Evolutionary conservation across 2,329 filamentous ascomycete species (phyloP).

Genomic region (Arachnopeziza araneosa): DNA sequence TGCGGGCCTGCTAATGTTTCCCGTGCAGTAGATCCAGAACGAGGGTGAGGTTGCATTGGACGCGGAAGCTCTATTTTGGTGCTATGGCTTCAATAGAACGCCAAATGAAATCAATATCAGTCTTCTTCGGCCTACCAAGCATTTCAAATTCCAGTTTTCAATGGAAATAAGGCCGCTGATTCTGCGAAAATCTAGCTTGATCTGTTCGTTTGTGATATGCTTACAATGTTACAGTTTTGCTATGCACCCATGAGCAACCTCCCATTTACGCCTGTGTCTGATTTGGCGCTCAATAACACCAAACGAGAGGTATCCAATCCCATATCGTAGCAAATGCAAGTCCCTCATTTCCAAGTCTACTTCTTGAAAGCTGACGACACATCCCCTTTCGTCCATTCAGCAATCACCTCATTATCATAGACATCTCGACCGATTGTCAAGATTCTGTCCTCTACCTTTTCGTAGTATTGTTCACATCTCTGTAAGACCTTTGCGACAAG

Average conservation of each 20-base stretch:
- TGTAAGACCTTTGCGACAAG: slow-evolving; percentile 53
- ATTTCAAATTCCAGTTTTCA: no score
- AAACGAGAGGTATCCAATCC: not conserved
- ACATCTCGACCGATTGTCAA: slow-evolving; percentile 55
- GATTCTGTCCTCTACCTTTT: slow-evolving; percentile 55
- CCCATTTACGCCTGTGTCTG: not conserved
- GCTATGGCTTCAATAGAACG: no score
- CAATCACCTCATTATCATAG: slow-evolving; percentile 58
- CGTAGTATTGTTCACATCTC: slow-evolving; percentile 59
- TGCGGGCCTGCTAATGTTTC: no score
- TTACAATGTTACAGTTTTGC: not conserved
- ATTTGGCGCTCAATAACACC: not conserved
- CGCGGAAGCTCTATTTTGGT: no score
- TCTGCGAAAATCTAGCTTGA: not conserved
- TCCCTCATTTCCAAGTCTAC: slow-evolving; percentile 4
- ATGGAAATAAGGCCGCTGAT: no score
- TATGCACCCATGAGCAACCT: not conserved
- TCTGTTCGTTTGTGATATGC: not conserved
- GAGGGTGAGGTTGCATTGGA: no score
- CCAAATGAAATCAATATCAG: no score
- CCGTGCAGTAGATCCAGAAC: no score
- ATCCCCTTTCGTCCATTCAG: slow-evolving; percentile 61
- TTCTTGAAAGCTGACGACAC: slow-evolving; percentile 52
- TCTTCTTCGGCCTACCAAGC: no score
- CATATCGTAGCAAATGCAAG: not conserved